Percentiles rank a stretch among this genome's conserved stretches.
These are phyloP conservation scores for Skeletonema tropicum DNA, from an alignment of 108 stramenopile species.

Conservation along the genomic window DNA sequence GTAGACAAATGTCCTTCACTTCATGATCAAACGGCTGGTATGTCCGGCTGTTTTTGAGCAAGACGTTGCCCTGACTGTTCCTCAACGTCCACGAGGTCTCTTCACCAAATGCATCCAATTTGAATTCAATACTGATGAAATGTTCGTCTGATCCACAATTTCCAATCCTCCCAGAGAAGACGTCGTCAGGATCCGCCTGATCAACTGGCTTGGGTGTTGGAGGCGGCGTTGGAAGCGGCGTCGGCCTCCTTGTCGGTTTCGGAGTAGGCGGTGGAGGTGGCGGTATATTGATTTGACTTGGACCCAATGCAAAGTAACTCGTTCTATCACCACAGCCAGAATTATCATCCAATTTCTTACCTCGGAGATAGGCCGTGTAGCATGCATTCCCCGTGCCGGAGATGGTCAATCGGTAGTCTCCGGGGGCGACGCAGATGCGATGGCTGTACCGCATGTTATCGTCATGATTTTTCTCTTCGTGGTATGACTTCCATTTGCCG, in stretches of 20 bases:
- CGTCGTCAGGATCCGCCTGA: neutral
- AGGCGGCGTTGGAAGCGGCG: neutral
- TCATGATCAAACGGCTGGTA: neutral
- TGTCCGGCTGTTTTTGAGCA: neutral
- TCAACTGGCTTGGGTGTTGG: neutral
- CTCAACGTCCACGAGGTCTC: neutral
- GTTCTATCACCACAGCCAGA: neutral
- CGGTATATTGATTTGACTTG: neutral
- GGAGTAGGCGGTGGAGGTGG: neutral
- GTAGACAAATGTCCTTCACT: neutral
- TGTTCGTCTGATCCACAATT: neutral
- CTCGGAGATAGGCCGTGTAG: neutral
- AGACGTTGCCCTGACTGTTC: neutral
- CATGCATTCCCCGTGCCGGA: neutral
- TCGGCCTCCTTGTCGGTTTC: neutral
- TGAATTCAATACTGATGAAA: neutral
- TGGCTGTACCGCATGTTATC: neutral
- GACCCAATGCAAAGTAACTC: neutral
- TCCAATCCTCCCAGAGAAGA: neutral
- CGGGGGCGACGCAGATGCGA: neutral
- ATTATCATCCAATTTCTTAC: neutral
- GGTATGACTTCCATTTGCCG: neutral
- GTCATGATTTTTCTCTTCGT: neutral
- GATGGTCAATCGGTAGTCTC: neutral
- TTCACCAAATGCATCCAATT: neutral